Percentiles rank a stretch among this genome's conserved stretches.
phyloP scores from a whole-genome alignment of 2,329 filamentous ascomycete species.

The Fusarium sp. region DNA sequence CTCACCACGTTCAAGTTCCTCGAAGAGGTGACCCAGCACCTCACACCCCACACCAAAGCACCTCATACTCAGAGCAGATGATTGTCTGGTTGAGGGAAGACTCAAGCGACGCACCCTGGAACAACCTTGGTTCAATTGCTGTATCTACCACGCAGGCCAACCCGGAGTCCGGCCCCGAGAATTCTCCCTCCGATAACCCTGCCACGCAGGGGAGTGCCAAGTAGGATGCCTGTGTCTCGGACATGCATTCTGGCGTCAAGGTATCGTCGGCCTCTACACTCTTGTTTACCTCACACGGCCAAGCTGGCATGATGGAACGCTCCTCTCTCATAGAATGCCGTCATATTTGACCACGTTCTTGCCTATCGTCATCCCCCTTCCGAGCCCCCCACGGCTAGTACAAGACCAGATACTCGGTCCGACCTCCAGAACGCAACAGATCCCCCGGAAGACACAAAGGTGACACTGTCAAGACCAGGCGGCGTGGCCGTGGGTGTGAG shows the following conservation, averaged over 20 bases:
- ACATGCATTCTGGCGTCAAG: accelerated
- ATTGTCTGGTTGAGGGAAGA: constrained; percentile 18
- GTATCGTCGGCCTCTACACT: accelerated
- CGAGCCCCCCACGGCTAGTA: accelerated
- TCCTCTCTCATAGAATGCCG: accelerated
- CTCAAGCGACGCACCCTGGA: constrained; percentile 8
- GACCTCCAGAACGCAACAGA: neutral
- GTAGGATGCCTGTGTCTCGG: neutral
- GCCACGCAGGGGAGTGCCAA: constrained; percentile 9
- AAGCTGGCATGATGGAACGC: neutral
- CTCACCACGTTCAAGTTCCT: accelerated
- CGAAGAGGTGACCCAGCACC: accelerated
- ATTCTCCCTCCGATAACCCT: neutral
- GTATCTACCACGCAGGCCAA: neutral
- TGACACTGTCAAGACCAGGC: too few relatives aligned
- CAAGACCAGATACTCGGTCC: accelerated
- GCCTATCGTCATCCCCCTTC: accelerated
- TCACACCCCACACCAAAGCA: neutral
- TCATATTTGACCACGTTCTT: accelerated
- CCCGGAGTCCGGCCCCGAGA: accelerated
- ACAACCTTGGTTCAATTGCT: constrained; percentile 1
- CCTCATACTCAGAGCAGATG: neutral
- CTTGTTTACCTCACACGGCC: accelerated
- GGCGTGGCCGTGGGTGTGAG: too few relatives aligned
- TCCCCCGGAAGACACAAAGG: too few relatives aligned